Conservation (phyloP, 2,329 filamentous ascomycete genomes). For the Penicillium freii region DNA sequence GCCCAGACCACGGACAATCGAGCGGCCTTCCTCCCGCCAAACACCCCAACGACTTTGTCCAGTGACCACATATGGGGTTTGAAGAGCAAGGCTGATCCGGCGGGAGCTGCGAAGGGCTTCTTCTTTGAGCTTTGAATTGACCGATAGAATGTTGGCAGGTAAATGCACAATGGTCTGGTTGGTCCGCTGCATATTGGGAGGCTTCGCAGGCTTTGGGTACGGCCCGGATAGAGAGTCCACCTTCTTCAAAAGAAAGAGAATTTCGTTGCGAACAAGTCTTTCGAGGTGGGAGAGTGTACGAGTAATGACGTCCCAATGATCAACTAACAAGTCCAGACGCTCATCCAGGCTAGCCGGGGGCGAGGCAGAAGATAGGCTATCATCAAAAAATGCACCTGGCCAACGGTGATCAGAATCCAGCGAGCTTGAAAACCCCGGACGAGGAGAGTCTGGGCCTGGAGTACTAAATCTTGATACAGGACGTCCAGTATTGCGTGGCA, state of each 20-base stretch:
- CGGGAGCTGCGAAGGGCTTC: slow-evolving; percentile 49
- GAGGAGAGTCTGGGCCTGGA: slow-evolving; percentile 33
- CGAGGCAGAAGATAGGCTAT: slow-evolving; percentile 45
- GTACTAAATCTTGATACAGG: slow-evolving; percentile 39
- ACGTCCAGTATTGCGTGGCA: slow-evolving; percentile 35
- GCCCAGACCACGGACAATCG: slow-evolving; percentile 55
- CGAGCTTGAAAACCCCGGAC: slow-evolving; percentile 39
- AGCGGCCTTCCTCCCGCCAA: slow-evolving; percentile 61
- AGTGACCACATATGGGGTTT: slow-evolving; percentile 56
- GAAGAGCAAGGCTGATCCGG: slow-evolving; percentile 54
- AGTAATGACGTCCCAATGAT: slow-evolving; percentile 60
- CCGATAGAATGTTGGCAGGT: slow-evolving; percentile 48
- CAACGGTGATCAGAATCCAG: slow-evolving; percentile 44
- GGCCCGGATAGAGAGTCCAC: slow-evolving; percentile 44
- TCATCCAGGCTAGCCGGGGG: slow-evolving; percentile 53
- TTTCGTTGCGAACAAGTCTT: slow-evolving; percentile 51
- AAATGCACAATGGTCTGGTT: slow-evolving; percentile 52
- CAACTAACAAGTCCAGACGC: slow-evolving; percentile 55
- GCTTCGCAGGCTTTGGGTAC: slow-evolving; percentile 45
- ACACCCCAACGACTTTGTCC: slow-evolving; percentile 60
- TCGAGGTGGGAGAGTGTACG: slow-evolving; percentile 56
- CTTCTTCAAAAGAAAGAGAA: slow-evolving; percentile 50
- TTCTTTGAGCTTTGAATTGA: slow-evolving; percentile 47
- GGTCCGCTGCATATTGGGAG: slow-evolving; percentile 49
- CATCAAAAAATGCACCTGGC: slow-evolving; percentile 38